Evolutionary conservation across 2,329 filamentous ascomycete genomes (phyloP).

Genomic region (Ascochyta koolunga): DNA sequence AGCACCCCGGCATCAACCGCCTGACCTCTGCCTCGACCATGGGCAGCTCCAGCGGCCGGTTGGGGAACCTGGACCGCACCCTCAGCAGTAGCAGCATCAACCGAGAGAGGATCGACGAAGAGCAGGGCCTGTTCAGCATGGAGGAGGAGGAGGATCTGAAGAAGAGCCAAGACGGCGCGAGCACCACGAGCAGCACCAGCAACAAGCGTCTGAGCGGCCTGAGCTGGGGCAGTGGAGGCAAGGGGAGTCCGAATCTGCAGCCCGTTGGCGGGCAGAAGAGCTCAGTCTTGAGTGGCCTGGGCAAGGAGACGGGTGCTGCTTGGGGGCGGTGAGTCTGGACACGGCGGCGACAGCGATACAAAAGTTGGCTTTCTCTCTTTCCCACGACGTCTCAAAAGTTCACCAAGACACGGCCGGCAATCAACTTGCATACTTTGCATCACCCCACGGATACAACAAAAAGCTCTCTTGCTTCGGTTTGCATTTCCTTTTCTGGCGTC

Average conservation of each 20-base stretch:
- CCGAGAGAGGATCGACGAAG: conserved; percentile 50
- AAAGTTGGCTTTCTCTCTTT: too few relatives aligned
- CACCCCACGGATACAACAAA: too few relatives aligned
- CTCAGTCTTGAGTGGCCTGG: conserved; percentile 27
- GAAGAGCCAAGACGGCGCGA: conserved; percentile 42
- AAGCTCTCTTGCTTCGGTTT: too few relatives aligned
- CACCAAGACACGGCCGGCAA: too few relatives aligned
- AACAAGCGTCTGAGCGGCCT: conserved; percentile 47
- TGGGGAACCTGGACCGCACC: conserved; percentile 44
- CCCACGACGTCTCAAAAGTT: too few relatives aligned
- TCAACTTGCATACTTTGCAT: too few relatives aligned
- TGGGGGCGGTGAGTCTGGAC: conserved; percentile 18
- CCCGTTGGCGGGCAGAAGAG: conserved; percentile 43
- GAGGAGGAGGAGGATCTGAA: conserved; percentile 48
- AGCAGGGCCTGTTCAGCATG: conserved; percentile 52
- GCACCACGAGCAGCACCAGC: conserved; percentile 40
- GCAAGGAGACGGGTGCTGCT: conserved; percentile 20
- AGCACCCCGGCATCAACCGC: conserved; percentile 72
- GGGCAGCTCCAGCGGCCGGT: conserved; percentile 36
- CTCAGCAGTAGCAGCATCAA: conserved; percentile 50
- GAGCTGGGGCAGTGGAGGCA: conserved; percentile 46
- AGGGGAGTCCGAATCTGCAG: conserved; percentile 42
- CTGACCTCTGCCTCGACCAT: conserved; percentile 44
- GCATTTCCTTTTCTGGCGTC: too few relatives aligned
- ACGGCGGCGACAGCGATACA: too few relatives aligned